Evolutionary conservation across 2,329 filamentous ascomycete species (phyloP).

Genomic region (Ascosphaera acerosa): DNA sequence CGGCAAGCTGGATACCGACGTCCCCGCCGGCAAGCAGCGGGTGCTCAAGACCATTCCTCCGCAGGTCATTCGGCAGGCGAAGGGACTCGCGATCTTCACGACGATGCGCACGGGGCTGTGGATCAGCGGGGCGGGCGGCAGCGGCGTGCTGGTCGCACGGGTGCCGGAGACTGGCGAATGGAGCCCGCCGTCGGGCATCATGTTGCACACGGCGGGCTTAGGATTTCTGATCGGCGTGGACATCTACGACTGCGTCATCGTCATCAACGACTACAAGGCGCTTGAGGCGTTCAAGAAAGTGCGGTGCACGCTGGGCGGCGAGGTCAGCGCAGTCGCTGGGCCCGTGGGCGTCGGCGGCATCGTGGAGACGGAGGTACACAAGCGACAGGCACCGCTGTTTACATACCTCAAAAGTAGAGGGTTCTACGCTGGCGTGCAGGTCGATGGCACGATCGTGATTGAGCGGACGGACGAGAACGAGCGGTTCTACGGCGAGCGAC

Average conservation of each 20-base stretch:
- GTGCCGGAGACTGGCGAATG: constrained; percentile 59
- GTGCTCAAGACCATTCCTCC: constrained; percentile 64
- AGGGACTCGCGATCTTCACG: constrained; percentile 79
- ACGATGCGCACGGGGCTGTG: constrained; percentile 86
- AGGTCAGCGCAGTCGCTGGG: constrained; percentile 51
- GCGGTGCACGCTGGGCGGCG: constrained; percentile 55
- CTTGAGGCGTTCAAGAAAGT: constrained; percentile 63
- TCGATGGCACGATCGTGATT: constrained; percentile 69
- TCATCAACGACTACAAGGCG: constrained; percentile 69
- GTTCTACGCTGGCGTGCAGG: constrained; percentile 63
- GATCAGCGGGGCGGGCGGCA: constrained; percentile 75
- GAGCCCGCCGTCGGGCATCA: constrained; percentile 75
- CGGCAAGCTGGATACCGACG: constrained; percentile 22
- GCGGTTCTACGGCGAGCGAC: constrained; percentile 48
- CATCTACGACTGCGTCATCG: constrained; percentile 84
- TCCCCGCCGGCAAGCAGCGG: constrained; percentile 33
- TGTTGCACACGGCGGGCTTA: constrained; percentile 68
- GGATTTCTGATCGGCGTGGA: constrained; percentile 82
- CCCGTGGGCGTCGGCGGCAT: constrained; percentile 52
- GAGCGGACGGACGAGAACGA: constrained; percentile 76
- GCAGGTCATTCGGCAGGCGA: constrained; percentile 65
- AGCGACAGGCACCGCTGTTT: constrained; percentile 45
- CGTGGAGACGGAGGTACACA: constrained; percentile 42
- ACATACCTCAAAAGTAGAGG: constrained; percentile 77
- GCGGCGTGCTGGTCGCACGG: constrained; percentile 61